Base-by-base conservation (phyloP, 1,284 basidiomycete species). In the Cutaneotrichosporon mucoides region DNA sequence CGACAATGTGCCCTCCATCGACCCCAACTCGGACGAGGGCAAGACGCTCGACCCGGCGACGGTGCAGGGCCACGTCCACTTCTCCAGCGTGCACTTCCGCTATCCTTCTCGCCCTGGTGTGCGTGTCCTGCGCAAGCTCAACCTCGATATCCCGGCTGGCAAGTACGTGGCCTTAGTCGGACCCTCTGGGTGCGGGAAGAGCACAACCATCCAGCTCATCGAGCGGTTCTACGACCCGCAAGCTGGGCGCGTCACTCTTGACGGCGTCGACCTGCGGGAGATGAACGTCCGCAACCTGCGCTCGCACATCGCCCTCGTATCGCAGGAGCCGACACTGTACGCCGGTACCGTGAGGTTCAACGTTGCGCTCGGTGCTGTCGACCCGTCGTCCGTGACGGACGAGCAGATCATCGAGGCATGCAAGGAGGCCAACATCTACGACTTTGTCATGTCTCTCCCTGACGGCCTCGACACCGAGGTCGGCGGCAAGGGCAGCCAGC, bases 301-400 rank as follows among this genome's bases (percentile, higher is more conserved):
- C 61, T 88, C 88, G 72, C 83, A 92, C 58, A 84, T 94, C 48
- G 86, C 90, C 2, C 80, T 95, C 54, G 95, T 99, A 43, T 94
- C 92, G 38, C 95, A 98, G 76, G 92, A 97, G 70, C 92, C 94
- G 11, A 90, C 88, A 0, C 80, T 97, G 6, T 97, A 95, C 73
- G 87, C 92, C 37, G 92, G 89, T 36, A 88, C 87, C 1, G 81
- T 96, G 65, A 84, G 86, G 33, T 95, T 94, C 82, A 96, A 96
- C 76, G 84, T 95, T 68, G 76, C 91, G 5, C 83, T 96, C 12
- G 93, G 93, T 38, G 89, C 92, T 15, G 86, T 83, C 68, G 91
- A 92, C 73, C 89, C 91, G 1, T 83, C 84, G 0, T 85, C 94
- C 69, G 89, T 98, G n/a, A 91, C 91, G 0, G 87, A 96, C 65